Conservation (phyloP, 306 rosid species). For the Cyclanthera cordifolia region DNA sequence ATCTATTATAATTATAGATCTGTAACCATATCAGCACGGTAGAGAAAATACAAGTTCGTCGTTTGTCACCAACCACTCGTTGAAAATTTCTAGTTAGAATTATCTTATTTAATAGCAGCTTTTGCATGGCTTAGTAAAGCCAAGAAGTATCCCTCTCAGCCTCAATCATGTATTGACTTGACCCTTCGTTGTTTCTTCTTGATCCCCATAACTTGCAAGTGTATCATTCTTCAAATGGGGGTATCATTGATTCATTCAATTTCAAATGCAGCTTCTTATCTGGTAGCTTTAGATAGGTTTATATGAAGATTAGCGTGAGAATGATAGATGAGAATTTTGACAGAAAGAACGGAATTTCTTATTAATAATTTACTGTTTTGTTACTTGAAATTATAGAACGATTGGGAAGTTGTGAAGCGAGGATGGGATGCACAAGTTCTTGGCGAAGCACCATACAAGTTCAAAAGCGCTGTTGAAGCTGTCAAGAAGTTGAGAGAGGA, state of each 20-base stretch:
- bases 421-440: constrained; percentile 99
- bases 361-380: neutral
- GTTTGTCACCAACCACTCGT: neutral
- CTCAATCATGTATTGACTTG: neutral
- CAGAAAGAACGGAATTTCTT: no score
- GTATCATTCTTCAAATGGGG: neutral
- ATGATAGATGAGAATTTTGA: neutral
- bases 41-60: neutral
- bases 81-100: neutral
- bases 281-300: neutral
- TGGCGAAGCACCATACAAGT: constrained; percentile 87
- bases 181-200: neutral
- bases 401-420: constrained; percentile 88
- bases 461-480: constrained; percentile 66
- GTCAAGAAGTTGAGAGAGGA: constrained; percentile 65
- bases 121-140: neutral
- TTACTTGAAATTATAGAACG: constrained; percentile 51
- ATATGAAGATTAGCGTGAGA: neutral
- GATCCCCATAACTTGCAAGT: neutral
- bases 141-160: neutral
- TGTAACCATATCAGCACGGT: neutral
- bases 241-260: neutral
- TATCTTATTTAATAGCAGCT: neutral
- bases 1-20: neutral
- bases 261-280: neutral